Conservation (phyloP, 108 stramenopile genomes). For the Asterionellopsis glacialis region DNA sequence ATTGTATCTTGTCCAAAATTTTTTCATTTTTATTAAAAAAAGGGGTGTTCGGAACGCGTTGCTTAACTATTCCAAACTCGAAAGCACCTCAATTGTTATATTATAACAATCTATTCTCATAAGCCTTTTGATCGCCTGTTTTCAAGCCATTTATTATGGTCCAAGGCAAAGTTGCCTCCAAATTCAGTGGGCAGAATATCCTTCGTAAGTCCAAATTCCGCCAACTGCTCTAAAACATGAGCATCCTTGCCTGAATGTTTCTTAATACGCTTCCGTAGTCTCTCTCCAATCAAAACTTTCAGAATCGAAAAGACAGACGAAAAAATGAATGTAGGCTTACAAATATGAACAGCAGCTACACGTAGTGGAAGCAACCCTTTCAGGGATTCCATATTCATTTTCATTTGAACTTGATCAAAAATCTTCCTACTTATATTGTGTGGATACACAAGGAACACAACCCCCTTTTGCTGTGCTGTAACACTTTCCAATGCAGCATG, state of each 20-base stretch:
- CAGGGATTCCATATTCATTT: conserved; percentile 26
- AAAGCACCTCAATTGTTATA: too few species aligned
- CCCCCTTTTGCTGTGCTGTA: conserved; percentile 32
- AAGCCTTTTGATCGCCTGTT: not conserved
- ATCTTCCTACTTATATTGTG: conserved; percentile 22
- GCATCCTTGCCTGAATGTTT: conserved; percentile 41
- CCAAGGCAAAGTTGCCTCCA: conserved; percentile 39
- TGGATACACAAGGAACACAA: conserved; percentile 32
- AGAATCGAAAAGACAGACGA: conserved; percentile 44
- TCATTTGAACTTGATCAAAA: conserved; percentile 37
- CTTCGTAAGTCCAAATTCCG: conserved; percentile 31
- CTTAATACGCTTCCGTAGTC: conserved; percentile 39
- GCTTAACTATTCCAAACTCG: too few species aligned
- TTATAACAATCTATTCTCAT: not conserved
- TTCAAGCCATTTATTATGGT: conserved; percentile 24
- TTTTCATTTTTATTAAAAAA: too few species aligned
- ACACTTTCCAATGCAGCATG: conserved; percentile 39
- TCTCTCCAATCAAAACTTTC: conserved; percentile 40
- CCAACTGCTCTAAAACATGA: conserved; percentile 33
- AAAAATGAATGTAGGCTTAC: conserved; percentile 53
- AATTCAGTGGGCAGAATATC: conserved; percentile 40
- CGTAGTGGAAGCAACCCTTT: conserved; percentile 48
- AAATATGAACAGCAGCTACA: conserved; percentile 45
- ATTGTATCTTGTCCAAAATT: too few species aligned
- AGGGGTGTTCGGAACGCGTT: too few species aligned